These are phyloP conservation scores for Cystobasidium slooffiae DNA, from an alignment of 1,284 basidiomycete genomes.

Conservation along the genomic window DNA sequence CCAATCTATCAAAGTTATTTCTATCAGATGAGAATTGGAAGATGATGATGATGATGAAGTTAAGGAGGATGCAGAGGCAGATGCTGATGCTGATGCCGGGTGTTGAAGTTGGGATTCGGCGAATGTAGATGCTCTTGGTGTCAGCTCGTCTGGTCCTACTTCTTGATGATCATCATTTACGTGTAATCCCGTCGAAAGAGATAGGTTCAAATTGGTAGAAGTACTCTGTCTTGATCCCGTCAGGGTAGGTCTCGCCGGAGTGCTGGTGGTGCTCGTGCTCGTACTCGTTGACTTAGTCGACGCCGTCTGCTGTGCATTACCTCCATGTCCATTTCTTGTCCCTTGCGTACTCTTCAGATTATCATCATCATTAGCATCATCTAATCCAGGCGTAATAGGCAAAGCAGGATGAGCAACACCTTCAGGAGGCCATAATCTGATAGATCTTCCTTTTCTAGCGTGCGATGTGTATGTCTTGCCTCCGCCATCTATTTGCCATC, in stretches of 20 bases:
- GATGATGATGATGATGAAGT: not conserved
- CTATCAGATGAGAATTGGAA: conserved; percentile 7
- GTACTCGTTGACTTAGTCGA: not conserved
- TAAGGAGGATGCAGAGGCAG: not conserved
- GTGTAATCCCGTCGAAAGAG: conserved; percentile 9
- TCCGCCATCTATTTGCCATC: conserved; percentile 23
- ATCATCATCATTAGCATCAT: not conserved
- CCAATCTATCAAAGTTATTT: conserved; percentile 43
- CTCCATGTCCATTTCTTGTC: not conserved
- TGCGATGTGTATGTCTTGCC: conserved; percentile 31
- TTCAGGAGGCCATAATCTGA: conserved; percentile 39
- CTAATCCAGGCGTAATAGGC: not conserved
- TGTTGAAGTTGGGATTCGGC: not conserved
- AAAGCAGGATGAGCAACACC: conserved; percentile 2
- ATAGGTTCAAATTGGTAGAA: conserved; percentile 19
- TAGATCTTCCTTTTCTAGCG: conserved; percentile 18
- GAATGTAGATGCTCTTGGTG: conserved; percentile 6
- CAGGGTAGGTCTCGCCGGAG: not conserved
- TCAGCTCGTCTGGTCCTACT: not conserved
- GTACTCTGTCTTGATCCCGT: conserved; percentile 11
- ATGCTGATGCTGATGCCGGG: not conserved
- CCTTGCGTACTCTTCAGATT: no score
- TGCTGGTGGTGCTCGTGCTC: not conserved
- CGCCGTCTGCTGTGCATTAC: not conserved
- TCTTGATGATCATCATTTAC: not conserved